These are phyloP conservation scores for Begonia fuchsioides DNA, from an alignment of 306 rosid species.

Conservation along the genomic window DNA sequence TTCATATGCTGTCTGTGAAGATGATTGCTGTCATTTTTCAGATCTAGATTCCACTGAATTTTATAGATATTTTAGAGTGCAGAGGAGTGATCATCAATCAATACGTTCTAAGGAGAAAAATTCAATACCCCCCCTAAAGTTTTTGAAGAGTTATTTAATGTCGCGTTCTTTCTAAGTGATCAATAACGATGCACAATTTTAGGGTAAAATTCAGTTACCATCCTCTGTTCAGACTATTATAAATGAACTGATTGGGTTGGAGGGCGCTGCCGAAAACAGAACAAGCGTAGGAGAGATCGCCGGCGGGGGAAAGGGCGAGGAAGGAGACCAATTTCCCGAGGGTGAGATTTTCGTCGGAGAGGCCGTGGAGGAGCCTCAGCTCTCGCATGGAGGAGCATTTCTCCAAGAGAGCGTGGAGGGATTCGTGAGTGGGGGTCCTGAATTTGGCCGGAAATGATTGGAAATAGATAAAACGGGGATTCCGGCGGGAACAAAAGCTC, in stretches of 20 bases:
- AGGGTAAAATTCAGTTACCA: too few relatives aligned
- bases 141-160: too few relatives aligned
- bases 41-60: too few relatives aligned
- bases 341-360: constrained; percentile 27
- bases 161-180: too few relatives aligned
- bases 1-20: too few relatives aligned
- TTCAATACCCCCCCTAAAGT: too few relatives aligned
- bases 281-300: constrained; percentile 34
- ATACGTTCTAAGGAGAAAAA: too few relatives aligned
- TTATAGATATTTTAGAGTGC: too few relatives aligned
- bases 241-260: constrained; percentile 57
- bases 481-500: constrained; percentile 28
- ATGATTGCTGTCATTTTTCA: too few relatives aligned
- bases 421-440: constrained; percentile 33
- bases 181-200: too few relatives aligned
- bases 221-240: constrained; percentile 53
- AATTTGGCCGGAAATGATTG: constrained; percentile 15
- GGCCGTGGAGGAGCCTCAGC: constrained; percentile 40
- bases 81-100: too few relatives aligned
- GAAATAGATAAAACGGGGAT: constrained; percentile 5
- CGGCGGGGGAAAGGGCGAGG: constrained; percentile 15
- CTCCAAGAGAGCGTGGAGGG: constrained; percentile 36
- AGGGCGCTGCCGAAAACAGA: constrained; percentile 27
- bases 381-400: constrained; percentile 39
- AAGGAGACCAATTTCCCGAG: constrained; percentile 38